Conservation (phyloP, 2,329 filamentous ascomycete species). For the Monosporascus sp. region DNA sequence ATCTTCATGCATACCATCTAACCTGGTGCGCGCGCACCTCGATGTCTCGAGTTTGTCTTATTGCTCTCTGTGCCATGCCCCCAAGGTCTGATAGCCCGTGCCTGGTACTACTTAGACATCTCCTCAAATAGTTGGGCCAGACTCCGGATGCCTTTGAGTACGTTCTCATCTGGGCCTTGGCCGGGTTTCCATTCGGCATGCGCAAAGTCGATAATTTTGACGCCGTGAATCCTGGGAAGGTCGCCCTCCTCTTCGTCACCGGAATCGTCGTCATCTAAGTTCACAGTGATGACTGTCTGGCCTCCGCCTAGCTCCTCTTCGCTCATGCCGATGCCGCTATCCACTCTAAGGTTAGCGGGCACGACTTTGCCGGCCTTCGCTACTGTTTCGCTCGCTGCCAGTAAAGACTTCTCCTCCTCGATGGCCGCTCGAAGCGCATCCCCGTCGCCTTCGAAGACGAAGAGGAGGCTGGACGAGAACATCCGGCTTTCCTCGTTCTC, state of each 20-base stretch:
- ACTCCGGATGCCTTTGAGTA: slow-evolving; percentile 67
- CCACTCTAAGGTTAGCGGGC: slow-evolving; percentile 38
- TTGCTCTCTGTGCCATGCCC: no score
- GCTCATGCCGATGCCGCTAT: slow-evolving; percentile 49
- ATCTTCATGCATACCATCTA: no score
- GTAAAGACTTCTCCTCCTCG: slow-evolving; percentile 45
- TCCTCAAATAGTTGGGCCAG: slow-evolving; percentile 66
- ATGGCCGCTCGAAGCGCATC: slow-evolving; percentile 46
- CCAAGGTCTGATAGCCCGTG: no score
- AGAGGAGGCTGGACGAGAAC: slow-evolving; percentile 58
- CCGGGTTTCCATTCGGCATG: slow-evolving; percentile 82
- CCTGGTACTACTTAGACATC: slow-evolving; percentile 36
- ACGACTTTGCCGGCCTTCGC: slow-evolving; percentile 11
- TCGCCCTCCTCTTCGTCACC: slow-evolving; percentile 50
- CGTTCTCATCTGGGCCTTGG: slow-evolving; percentile 80
- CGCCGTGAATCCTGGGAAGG: slow-evolving; percentile 55
- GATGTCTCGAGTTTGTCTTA: no score
- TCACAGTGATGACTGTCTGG: slow-evolving; percentile 6
- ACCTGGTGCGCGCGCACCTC: no score
- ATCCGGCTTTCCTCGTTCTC: slow-evolving; percentile 54
- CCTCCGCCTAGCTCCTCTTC: slow-evolving; percentile 35
- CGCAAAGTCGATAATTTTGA: slow-evolving; percentile 95
- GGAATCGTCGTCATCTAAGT: slow-evolving; percentile 33
- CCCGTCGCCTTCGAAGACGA: slow-evolving; percentile 61
- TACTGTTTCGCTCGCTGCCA: slow-evolving; percentile 26